Conservation (phyloP, 2,329 filamentous ascomycete species). For the Exophiala alcalophila region DNA sequence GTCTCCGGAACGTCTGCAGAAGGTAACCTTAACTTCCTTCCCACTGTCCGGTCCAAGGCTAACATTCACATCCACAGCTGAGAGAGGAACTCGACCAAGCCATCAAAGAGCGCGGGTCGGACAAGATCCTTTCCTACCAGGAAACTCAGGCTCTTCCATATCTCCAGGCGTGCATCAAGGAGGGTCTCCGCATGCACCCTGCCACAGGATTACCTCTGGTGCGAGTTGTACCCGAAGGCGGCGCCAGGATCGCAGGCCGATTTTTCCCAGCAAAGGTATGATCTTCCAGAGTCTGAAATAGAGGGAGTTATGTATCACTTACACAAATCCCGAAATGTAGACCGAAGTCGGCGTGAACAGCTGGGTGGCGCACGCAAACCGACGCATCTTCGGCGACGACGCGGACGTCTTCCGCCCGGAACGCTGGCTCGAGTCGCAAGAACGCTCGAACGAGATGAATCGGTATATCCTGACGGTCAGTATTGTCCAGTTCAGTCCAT, state of each 20-base stretch:
- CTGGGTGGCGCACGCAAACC: slow-evolving; percentile 48
- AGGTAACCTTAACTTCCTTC: too few relatives aligned
- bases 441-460: slow-evolving; percentile 41
- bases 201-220: slow-evolving; percentile 70
- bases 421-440: slow-evolving; percentile 59
- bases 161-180: slow-evolving; percentile 73
- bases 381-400: slow-evolving; percentile 44
- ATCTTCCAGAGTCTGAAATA: too few relatives aligned
- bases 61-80: slow-evolving; percentile 13
- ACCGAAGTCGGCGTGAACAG: slow-evolving; percentile 45
- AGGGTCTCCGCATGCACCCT: slow-evolving; percentile 72
- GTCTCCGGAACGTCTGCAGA: slow-evolving; percentile 44
- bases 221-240: slow-evolving; percentile 55
- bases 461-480: slow-evolving; percentile 41
- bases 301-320: too few relatives aligned
- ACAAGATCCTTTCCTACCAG: slow-evolving; percentile 50
- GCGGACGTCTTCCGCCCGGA: slow-evolving; percentile 64
- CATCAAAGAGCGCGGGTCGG: slow-evolving; percentile 36
- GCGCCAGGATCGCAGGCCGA: slow-evolving; percentile 41
- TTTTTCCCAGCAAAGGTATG: slow-evolving; percentile 41
- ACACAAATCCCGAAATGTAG: too few relatives aligned
- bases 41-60: too few relatives aligned
- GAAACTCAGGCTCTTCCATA: slow-evolving; percentile 66
- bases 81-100: slow-evolving; percentile 25
- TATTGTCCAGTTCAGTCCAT: slow-evolving; percentile 6